A percentile compares a stretch with the other conserved stretches of the same genome.
Evolutionary conservation across 208 protist species (phyloP).

Genomic region (Trypanosomatidae sp.): DNA sequence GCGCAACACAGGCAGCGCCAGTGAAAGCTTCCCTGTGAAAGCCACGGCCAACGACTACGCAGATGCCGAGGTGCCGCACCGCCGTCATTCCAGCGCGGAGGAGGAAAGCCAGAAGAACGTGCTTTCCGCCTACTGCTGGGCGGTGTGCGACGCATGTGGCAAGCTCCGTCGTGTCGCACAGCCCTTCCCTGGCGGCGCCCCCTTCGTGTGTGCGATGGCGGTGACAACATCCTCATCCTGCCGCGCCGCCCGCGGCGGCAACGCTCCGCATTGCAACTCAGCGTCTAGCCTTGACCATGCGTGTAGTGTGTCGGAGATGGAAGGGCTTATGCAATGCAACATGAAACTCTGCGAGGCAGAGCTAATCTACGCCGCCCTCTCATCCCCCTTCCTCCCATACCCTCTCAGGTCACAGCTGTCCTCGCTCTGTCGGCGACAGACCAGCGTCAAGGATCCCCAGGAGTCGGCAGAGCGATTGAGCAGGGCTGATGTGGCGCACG

Average conservation of each 20-base stretch:
- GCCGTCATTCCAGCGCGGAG: constrained; percentile 1
- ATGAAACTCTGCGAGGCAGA: constrained; percentile 21
- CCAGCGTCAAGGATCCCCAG: background rate
- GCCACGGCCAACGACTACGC: constrained; percentile 1
- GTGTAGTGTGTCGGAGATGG: constrained; percentile 59
- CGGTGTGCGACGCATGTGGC: constrained; percentile 71
- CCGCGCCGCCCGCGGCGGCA: constrained; percentile 5
- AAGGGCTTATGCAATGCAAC: constrained; percentile 39
- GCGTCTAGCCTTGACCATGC: constrained; percentile 12
- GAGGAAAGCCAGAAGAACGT: constrained; percentile 32
- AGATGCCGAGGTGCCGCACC: background rate
- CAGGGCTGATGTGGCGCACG: constrained; percentile 15
- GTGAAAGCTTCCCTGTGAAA: background rate
- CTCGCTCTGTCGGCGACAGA: background rate
- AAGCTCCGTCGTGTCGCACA: constrained; percentile 84
- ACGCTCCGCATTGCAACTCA: background rate
- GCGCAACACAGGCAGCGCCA: constrained; percentile 8
- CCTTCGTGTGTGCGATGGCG: constrained; percentile 77
- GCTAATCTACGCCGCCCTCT: constrained; percentile 30
- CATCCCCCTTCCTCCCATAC: constrained; percentile 36
- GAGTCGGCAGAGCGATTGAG: background rate
- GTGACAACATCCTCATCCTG: constrained; percentile 27
- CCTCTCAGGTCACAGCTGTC: constrained; percentile 23
- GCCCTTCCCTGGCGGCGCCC: constrained; percentile 78
- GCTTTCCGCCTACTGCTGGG: constrained; percentile 78